Evolutionary conservation across 768 basidiomycete genomes (phyloP).

Genomic region (Strobilomyces echinocephalus): DNA sequence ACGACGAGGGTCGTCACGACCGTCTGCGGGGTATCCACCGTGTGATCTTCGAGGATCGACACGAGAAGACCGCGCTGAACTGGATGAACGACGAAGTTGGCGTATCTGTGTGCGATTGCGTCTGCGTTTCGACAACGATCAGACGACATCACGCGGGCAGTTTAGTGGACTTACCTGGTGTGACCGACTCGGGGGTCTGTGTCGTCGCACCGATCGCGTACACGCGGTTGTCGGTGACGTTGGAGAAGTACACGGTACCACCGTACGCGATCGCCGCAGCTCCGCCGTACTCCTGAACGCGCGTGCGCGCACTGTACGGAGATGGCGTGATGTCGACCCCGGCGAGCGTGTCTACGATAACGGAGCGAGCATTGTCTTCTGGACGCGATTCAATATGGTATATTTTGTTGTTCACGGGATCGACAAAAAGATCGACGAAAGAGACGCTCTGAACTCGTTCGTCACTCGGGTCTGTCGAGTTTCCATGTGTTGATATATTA

Average conservation of each 20-base stretch:
- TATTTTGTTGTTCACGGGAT: slow-evolving; percentile 40
- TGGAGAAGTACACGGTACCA: slow-evolving; percentile 55
- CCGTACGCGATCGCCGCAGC: slow-evolving; percentile 50
- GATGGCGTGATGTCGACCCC: slow-evolving; percentile 47
- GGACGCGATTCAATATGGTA: slow-evolving; percentile 62
- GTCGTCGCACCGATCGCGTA: slow-evolving; percentile 35
- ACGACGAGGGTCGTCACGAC: slow-evolving; percentile 51
- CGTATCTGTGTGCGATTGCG: slow-evolving; percentile 47
- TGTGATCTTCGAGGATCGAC: slow-evolving; percentile 70
- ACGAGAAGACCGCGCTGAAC: slow-evolving; percentile 48
- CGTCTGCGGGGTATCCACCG: slow-evolving; percentile 32
- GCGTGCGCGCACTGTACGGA: slow-evolving; percentile 51
- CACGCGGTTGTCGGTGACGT: slow-evolving; percentile 48
- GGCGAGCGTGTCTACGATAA: slow-evolving; percentile 49
- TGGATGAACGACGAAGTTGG: slow-evolving; percentile 59
- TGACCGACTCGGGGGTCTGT: slow-evolving; percentile 43
- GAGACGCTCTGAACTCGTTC: slow-evolving; percentile 22
- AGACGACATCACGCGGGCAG: neutral
- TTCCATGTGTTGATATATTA: too few relatives aligned
- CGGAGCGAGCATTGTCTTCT: slow-evolving; percentile 48
- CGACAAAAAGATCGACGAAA: slow-evolving; percentile 47
- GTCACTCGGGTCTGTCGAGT: too few relatives aligned
- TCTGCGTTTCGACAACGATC: slow-evolving; percentile 5
- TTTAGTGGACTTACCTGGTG: slow-evolving; percentile 46
- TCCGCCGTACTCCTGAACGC: slow-evolving; percentile 73